A percentile compares a stretch with the other conserved stretches of the same genome.
Conservation (phyloP, 2,329 filamentous ascomycete genomes). For the Colletotrichum limetticola region DNA sequence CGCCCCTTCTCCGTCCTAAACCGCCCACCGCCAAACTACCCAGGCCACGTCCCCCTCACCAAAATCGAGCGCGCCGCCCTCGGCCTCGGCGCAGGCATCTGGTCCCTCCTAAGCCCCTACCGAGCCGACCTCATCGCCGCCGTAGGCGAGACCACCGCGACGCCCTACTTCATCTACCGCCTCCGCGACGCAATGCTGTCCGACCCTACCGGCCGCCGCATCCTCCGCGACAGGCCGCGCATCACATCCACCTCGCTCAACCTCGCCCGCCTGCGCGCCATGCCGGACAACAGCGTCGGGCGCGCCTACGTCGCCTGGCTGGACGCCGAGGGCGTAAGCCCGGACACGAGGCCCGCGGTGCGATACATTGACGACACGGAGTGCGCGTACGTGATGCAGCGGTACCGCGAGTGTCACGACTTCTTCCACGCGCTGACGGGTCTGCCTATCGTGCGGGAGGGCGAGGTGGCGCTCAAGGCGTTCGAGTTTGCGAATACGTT, state of each 20-base stretch:
- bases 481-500: constrained; percentile 97
- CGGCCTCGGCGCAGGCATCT: constrained; percentile 71
- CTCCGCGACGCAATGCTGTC: constrained; percentile 93
- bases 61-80: constrained; percentile 79
- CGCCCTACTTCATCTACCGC: constrained; percentile 93
- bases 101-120: constrained; percentile 78
- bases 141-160: constrained; percentile 93
- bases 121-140: constrained; percentile 93
- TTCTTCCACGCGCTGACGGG: constrained; percentile 97
- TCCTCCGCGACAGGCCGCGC: constrained; percentile 88
- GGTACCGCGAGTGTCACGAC: constrained; percentile 96
- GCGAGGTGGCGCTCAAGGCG: constrained; percentile 96
- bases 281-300: constrained; percentile 81
- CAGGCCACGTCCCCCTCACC: constrained; percentile 91
- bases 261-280: constrained; percentile 74
- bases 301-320: constrained; percentile 88
- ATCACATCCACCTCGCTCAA: constrained; percentile 80
- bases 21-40: constrained; percentile 87
- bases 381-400: constrained; percentile 98
- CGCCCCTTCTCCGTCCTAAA: constrained; percentile 81
- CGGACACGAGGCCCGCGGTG: constrained; percentile 85
- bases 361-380: constrained; percentile 95
- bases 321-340: constrained; percentile 92
- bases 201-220: constrained; percentile 84
- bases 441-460: constrained; percentile 90